Evolutionary conservation across 306 rosid species (phyloP).

Genomic region (Dryas alaskensis): DNA sequence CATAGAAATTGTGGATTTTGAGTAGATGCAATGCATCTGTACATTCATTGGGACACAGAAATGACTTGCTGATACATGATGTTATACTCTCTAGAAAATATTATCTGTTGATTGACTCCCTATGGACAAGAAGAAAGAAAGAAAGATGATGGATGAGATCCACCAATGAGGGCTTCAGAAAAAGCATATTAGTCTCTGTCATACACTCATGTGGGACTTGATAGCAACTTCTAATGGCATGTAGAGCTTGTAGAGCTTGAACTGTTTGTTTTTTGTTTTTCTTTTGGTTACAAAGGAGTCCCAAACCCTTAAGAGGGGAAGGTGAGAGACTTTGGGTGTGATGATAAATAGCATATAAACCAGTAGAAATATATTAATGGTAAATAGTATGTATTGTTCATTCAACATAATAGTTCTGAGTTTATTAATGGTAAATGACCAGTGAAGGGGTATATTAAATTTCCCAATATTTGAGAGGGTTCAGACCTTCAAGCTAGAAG

Average conservation of each 20-base stretch:
- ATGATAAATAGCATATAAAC: background rate
- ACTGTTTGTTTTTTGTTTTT: background rate
- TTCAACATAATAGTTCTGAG: too few species aligned
- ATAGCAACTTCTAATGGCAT: background rate
- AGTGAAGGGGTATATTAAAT: background rate
- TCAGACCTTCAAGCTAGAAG: background rate
- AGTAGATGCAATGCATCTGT: too few species aligned
- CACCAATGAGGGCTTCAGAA: background rate
- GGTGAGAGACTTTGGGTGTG: background rate
- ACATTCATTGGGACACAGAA: too few species aligned
- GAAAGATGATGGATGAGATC: background rate
- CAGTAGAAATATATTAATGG: too few species aligned
- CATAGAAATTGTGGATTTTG: too few species aligned
- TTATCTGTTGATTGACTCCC: background rate
- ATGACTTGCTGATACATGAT: background rate
- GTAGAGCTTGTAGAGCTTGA: background rate
- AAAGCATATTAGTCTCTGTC: background rate
- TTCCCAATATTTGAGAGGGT: background rate
- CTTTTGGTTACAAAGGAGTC: background rate
- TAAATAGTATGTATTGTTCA: too few species aligned
- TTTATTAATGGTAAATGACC: background rate
- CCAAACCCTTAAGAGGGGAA: background rate
- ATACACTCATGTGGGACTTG: background rate
- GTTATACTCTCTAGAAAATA: background rate
- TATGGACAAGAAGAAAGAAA: background rate